These are phyloP conservation scores for Penicillium diatomitis DNA, from an alignment of 495 filamentous ascomycete genomes.

Conservation along the genomic window DNA sequence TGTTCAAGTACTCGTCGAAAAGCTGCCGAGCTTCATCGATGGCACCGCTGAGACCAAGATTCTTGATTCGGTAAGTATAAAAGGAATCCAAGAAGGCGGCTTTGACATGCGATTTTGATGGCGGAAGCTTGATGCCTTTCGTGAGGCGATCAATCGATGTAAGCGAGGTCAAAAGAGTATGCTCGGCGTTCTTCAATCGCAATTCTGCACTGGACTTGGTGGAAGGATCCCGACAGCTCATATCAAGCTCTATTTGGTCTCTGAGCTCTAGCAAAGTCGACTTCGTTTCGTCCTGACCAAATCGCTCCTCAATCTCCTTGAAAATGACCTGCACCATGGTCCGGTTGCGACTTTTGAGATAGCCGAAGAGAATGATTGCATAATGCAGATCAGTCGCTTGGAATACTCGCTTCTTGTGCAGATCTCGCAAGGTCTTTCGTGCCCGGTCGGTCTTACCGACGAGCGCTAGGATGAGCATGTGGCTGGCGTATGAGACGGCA, in stretches of 20 bases:
- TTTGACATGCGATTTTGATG: not conserved
- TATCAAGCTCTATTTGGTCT: constrained; percentile 25
- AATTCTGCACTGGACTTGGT: constrained; percentile 3
- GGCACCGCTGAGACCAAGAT: constrained; percentile 49
- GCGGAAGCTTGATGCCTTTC: not conserved
- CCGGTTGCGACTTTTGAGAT: constrained; percentile 39
- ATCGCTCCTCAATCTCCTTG: constrained; percentile 39
- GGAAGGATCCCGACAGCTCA: constrained; percentile 6
- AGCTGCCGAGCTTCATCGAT: constrained; percentile 46
- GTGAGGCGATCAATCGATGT: constrained; percentile 18
- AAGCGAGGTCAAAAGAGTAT: constrained; percentile 21
- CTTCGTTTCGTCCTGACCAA: constrained; percentile 33
- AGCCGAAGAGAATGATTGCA: constrained; percentile 63
- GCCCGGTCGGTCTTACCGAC: constrained; percentile 56
- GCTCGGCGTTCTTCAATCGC: constrained; percentile 27
- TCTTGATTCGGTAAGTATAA: constrained; percentile 52
- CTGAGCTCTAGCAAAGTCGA: constrained; percentile 41
- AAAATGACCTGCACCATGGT: constrained; percentile 45
- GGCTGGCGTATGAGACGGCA: constrained; percentile 59
- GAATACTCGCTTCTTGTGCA: constrained; percentile 49
- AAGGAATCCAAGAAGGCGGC: constrained; percentile 18
- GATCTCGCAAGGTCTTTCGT: constrained; percentile 48
- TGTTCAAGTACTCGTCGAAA: constrained; percentile 41
- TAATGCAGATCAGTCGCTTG: constrained; percentile 62
- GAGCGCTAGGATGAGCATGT: constrained; percentile 61